Evolutionary conservation across 192 early-diverging fungal species (phyloP).

Genomic region (Dispira simplex): DNA sequence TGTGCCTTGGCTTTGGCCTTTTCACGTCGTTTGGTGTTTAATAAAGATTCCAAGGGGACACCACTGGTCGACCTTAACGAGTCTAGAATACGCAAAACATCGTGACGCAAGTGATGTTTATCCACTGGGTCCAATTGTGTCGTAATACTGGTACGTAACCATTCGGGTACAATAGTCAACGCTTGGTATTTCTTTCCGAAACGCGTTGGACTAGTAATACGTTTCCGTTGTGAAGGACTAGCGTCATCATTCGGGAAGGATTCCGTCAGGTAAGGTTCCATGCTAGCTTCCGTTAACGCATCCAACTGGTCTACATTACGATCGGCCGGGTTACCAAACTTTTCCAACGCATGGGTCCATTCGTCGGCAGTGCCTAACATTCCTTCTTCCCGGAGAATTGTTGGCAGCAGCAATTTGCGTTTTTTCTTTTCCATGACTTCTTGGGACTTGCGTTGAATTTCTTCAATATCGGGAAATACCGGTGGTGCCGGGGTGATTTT

Average conservation of each 20-base stretch:
- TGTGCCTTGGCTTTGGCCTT: constrained; percentile 15
- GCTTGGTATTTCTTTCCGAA: constrained; percentile 28
- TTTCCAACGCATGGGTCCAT: neutral
- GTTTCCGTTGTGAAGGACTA: neutral
- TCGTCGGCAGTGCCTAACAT: constrained; percentile 1
- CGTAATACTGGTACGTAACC: constrained; percentile 12
- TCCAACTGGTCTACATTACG: neutral
- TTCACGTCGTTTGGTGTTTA: constrained; percentile 14
- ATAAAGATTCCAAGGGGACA: neutral
- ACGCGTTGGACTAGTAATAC: neutral
- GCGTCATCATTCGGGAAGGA: neutral
- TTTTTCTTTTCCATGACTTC: neutral
- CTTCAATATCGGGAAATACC: neutral
- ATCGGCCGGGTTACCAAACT: neutral
- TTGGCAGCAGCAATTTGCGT: neutral
- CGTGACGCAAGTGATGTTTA: constrained; percentile 16
- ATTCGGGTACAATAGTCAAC: constrained; percentile 17
- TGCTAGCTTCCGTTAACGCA: neutral
- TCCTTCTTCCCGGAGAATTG: neutral
- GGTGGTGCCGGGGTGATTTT: neutral
- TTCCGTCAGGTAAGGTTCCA: neutral
- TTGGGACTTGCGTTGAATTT: neutral
- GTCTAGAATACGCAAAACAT: constrained; percentile 23
- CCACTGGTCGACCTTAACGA: constrained; percentile 20
- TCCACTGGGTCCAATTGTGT: constrained; percentile 6